Percentiles rank a stretch among this genome's conserved stretches.
Evolutionary conservation across 306 rosid genomes (phyloP).

Genomic region (Prunus davidiana): DNA sequence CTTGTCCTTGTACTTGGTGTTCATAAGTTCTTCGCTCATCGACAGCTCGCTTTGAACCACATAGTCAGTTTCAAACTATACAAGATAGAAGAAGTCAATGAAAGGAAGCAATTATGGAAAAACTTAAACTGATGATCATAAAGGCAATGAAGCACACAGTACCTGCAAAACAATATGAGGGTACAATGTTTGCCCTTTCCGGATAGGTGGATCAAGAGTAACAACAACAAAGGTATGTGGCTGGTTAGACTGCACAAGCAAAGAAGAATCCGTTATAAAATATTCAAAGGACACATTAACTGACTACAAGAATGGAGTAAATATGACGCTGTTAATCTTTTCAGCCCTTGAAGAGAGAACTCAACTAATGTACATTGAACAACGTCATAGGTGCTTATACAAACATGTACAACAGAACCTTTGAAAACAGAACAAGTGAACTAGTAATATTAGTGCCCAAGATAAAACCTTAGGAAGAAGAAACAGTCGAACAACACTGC

Average conservation of each 20-base stretch:
- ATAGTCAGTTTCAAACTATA: conserved; percentile 84
- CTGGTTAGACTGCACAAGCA: conserved; percentile 83
- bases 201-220: conserved; percentile 97
- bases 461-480: conserved; percentile 90
- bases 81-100: conserved; percentile 10
- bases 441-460: background rate
- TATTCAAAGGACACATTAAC: conserved; percentile 12
- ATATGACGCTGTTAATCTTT: background rate
- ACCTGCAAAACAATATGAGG: conserved; percentile 99
- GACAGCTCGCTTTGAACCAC: conserved; percentile 71
- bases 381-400: background rate
- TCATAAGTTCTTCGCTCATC: conserved; percentile 66
- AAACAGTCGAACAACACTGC: conserved; percentile 94
- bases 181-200: conserved; percentile 95
- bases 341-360: background rate
- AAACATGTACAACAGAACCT: background rate
- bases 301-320: background rate
- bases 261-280: conserved; percentile 13
- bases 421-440: background rate
- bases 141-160: conserved; percentile 22
- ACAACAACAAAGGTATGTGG: conserved; percentile 91
- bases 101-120: background rate
- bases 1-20: conserved; percentile 89
- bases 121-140: conserved; percentile 15
- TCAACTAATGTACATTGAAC: conserved; percentile 8